Percentiles rank a stretch among this genome's conserved stretches.
Conservation (phyloP, 345 rosid genomes). For the Lumnitzera racemosa region DNA sequence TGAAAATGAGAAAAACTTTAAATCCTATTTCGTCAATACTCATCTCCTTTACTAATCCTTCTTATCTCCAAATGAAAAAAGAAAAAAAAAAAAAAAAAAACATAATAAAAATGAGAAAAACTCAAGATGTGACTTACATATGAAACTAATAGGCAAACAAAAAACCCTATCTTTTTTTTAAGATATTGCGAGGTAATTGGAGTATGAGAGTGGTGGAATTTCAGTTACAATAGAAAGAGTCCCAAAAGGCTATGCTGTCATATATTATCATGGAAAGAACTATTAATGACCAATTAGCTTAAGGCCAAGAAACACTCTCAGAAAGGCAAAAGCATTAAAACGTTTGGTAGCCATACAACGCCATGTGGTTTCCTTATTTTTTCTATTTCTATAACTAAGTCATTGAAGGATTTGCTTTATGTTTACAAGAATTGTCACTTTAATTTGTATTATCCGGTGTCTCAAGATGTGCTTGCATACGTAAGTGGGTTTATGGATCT, state of each 20-base stretch:
- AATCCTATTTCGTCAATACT: too few species aligned
- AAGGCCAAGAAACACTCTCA: constrained; percentile 90
- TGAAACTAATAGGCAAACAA: constrained; percentile 89
- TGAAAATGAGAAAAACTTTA: too few species aligned
- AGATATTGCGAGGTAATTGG: constrained; percentile 84
- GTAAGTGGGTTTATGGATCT: too few species aligned
- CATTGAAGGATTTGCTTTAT: background rate
- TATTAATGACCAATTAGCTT: constrained; percentile 76
- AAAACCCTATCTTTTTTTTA: constrained; percentile 87
- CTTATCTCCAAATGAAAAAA: too few species aligned
- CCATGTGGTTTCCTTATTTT: constrained; percentile 62
- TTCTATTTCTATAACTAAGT: background rate
- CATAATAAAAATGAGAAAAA: too few species aligned
- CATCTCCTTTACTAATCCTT: too few species aligned
- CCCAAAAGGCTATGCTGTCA: constrained; percentile 83
- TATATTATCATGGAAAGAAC: constrained; percentile 93
- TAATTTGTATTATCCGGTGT: background rate
- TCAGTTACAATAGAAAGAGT: constrained; percentile 87
- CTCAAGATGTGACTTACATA: constrained; percentile 20
- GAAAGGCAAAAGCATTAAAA: constrained; percentile 92
- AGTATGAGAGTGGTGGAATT: constrained; percentile 94
- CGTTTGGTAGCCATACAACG: constrained; percentile 94
- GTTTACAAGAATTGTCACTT: background rate
- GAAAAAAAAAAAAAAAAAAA: too few species aligned
- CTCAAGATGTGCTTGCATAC: too few species aligned